Base-by-base conservation (phyloP, 192 early-diverging fungal genomes). In the Kickxella alabastrina region DNA sequence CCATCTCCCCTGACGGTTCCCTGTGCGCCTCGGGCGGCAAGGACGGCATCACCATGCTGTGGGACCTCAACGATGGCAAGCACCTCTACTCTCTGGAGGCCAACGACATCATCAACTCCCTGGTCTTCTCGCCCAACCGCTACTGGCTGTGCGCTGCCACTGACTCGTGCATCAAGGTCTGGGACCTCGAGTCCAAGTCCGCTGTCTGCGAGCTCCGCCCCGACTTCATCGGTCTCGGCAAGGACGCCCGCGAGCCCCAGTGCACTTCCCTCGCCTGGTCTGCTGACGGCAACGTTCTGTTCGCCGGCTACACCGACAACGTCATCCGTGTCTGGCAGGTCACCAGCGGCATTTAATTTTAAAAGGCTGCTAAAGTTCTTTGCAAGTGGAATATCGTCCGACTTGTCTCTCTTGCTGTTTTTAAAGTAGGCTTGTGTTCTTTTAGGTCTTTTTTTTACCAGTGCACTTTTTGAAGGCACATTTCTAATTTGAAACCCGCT, bases 71-170 rank as follows among this genome's bases (percentile, higher is more conserved):
- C 83, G 96, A 99, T 68, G 88, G 86, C 85, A 97, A 97, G 90
- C 96, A 99, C 92, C 84, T 99, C 74, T 97, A 99, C 91, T 93
- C 93, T 47, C 82, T 99, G 49, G 93, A 95, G 78, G 94, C 92
- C 68, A 91, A 86, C 52, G 88, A 89, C 78, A 80, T 85, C 71
- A 92, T 99, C 89, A 91, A 99, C 85, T 86, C 94, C 57, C 83
- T 99, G 45, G 86, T 87, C 62, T 99, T 99, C 90, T 96, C 93
- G 63, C 96, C 96, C 73, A 97, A 99, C 92, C 85, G 94, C 52
- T 99, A 99, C 92, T 99, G 96, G 96, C 85, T 99, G 73, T 95
- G 92, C 85, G 96, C 94, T 71, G 96, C 96, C 74, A 96, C 94
- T 60, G 79, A 80, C 59, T 81, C 81, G 56, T 84, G 85, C 79